phyloP scores from a whole-genome alignment of 768 basidiomycete species.

The Psilocybe cubensis region DNA sequence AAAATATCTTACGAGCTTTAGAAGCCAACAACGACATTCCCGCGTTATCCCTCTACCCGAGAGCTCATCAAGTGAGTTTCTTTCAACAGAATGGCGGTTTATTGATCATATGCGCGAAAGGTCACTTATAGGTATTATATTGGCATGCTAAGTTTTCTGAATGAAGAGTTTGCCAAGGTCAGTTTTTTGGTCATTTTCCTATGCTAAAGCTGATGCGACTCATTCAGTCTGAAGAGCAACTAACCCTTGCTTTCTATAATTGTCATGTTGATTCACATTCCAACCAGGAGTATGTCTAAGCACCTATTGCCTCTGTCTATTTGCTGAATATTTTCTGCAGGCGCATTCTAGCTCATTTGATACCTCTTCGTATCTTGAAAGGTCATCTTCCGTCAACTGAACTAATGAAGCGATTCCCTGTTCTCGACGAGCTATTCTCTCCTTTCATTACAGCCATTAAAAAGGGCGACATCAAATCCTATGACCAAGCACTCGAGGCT shows the following conservation, averaged over 20 bases:
- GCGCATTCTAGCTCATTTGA: constrained; percentile 88
- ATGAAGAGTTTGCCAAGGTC: constrained; percentile 89
- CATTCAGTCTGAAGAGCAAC: constrained; percentile 79
- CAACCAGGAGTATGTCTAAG: constrained; percentile 77
- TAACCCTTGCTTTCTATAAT: constrained; percentile 84
- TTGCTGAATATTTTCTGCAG: constrained; percentile 39
- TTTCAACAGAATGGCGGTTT: neutral
- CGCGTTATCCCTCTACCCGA: constrained; percentile 72
- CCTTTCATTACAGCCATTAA: constrained; percentile 86
- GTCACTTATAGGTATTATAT: constrained; percentile 95
- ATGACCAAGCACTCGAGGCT: constrained; percentile 75
- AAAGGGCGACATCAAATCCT: constrained; percentile 75
- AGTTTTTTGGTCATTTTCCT: constrained; percentile 5
- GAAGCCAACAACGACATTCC: constrained; percentile 87
- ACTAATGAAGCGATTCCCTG: constrained; percentile 74
- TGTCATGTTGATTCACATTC: constrained; percentile 71
- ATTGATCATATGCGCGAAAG: constrained; percentile 41
- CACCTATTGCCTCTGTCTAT: neutral
- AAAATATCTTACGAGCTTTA: constrained; percentile 90
- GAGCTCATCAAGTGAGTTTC: constrained; percentile 77
- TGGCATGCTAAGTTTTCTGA: constrained; percentile 92
- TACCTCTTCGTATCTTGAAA: constrained; percentile 86
- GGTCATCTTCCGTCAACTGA: constrained; percentile 82
- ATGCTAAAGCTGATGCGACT: neutral
- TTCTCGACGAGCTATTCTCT: constrained; percentile 69